Evolutionary conservation across 257 asterid species (phyloP).

Genomic region (Thymus mandschuricus): DNA sequence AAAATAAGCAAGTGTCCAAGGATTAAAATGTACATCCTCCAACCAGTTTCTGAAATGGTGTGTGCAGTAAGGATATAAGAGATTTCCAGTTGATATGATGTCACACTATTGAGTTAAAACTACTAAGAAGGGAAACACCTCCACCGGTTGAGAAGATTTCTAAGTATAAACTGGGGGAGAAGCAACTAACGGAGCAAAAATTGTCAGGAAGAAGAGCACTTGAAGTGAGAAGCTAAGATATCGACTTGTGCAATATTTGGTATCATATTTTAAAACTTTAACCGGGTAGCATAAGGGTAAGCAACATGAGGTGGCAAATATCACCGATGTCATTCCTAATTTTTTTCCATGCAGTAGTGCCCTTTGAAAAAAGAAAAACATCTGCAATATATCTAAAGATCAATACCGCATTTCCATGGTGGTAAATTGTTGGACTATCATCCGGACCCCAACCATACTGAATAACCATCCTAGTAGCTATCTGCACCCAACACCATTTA

Average conservation of each 20-base stretch:
- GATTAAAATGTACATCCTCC: background rate
- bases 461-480: constrained; percentile 92
- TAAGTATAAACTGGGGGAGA: constrained; percentile 12
- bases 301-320: background rate
- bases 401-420: constrained; percentile 83
- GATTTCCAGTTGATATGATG: constrained; percentile 25
- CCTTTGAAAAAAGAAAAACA: constrained; percentile 19
- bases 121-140: constrained; percentile 14
- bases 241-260: background rate
- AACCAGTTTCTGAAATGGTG: background rate
- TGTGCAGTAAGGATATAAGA: constrained; percentile 3
- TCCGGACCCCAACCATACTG: constrained; percentile 98
- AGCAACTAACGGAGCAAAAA: constrained; percentile 14
- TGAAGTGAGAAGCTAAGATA: background rate
- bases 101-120: constrained; percentile 12
- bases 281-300: constrained; percentile 7
- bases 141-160: background rate
- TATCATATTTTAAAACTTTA: constrained; percentile 1
- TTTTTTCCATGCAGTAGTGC: constrained; percentile 9
- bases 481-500: constrained; percentile 53
- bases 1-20: background rate
- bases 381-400: constrained; percentile 26
- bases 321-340: constrained; percentile 6
- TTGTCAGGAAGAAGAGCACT: background rate
- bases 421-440: constrained; percentile 83